phyloP scores from a whole-genome alignment of 208 protist genomes.

The Acanthamoeba triangularis region DNA sequence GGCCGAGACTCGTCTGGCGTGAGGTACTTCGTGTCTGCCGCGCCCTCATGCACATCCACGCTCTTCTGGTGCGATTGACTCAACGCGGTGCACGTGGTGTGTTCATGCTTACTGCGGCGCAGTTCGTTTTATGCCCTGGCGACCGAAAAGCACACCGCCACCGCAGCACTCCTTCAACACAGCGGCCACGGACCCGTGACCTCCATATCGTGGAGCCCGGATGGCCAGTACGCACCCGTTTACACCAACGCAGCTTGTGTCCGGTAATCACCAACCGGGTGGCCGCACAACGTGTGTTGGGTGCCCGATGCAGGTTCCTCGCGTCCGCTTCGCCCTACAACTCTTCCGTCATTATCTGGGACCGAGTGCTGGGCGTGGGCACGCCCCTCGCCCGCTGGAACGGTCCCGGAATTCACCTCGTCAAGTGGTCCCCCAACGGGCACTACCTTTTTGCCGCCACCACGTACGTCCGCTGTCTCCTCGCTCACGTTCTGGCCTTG shows the following conservation, averaged over 20 bases:
- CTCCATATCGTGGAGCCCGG: constrained; percentile 34
- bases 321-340: constrained; percentile 38
- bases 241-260: too few relatives aligned
- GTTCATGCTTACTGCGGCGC: not conserved
- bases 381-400: constrained; percentile 33
- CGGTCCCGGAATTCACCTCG: constrained; percentile 2
- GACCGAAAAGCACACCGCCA: constrained; percentile 42
- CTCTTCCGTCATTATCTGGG: constrained; percentile 36
- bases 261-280: too few relatives aligned
- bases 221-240: constrained; percentile 33
- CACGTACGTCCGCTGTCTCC: not conserved
- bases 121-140: constrained; percentile 33
- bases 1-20: not conserved
- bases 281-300: too few relatives aligned
- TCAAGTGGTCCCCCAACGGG: constrained; percentile 11
- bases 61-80: too few relatives aligned
- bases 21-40: not conserved
- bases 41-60: too few relatives aligned
- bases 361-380: constrained; percentile 12
- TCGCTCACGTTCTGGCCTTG: too few relatives aligned
- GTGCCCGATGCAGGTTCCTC: not conserved
- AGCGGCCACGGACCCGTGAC: constrained; percentile 19
- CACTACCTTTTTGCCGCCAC: constrained; percentile 56
- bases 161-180: not conserved
- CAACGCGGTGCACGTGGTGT: not conserved